Conservation (phyloP, 2,329 filamentous ascomycete species). For the Microthyrium microscopicum region DNA sequence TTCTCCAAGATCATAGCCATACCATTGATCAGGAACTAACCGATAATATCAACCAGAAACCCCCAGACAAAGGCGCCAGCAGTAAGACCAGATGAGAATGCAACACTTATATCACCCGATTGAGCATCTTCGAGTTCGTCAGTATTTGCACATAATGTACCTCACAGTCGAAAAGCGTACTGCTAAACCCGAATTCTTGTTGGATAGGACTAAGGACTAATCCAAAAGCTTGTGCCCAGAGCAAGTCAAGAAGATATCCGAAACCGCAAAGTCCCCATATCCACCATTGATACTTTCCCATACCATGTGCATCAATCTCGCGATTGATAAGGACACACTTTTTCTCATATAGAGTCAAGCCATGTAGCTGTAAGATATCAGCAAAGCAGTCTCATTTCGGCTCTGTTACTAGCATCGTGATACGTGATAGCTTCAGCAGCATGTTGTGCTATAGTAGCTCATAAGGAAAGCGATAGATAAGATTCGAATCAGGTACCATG, state of each 20-base stretch:
- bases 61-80: slow-evolving; percentile 44
- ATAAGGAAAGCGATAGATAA: too few species aligned
- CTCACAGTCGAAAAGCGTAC: slow-evolving; percentile 38
- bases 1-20: not conserved
- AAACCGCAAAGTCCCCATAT: slow-evolving; percentile 40
- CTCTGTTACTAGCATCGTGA: too few species aligned
- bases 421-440: too few species aligned
- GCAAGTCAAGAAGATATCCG: slow-evolving; percentile 38
- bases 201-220: slow-evolving; percentile 36
- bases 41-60: slow-evolving; percentile 62
- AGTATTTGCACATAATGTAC: slow-evolving; percentile 31
- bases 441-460: too few species aligned
- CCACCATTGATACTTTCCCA: slow-evolving; percentile 58
- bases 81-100: slow-evolving; percentile 38
- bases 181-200: slow-evolving; percentile 38
- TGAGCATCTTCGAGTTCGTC: slow-evolving; percentile 14
- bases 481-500: too few species aligned
- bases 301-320: slow-evolving; percentile 46
- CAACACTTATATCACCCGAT: slow-evolving; percentile 36
- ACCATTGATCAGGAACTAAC: slow-evolving; percentile 15
- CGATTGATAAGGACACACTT: slow-evolving; percentile 28
- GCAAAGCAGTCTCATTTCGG: too few species aligned
- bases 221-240: slow-evolving; percentile 27
- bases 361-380: too few species aligned
- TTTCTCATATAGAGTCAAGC: slow-evolving; percentile 23